A percentile compares a stretch with the other conserved stretches of the same genome.
Evolutionary conservation across 192 early-diverging fungal species (phyloP).

Genomic region (Podila horticola): DNA sequence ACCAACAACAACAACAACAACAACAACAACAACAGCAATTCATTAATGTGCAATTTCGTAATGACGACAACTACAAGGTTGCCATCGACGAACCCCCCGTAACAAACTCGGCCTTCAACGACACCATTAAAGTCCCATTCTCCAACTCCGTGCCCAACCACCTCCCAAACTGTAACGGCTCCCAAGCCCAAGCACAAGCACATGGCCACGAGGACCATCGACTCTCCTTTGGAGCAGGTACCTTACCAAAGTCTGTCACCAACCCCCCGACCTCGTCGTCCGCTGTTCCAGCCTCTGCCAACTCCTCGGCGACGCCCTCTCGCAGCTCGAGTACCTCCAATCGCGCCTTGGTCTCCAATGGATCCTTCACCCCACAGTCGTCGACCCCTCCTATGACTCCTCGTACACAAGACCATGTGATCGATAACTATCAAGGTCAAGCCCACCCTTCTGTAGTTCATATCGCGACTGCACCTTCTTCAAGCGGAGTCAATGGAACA

Average conservation of each 20-base stretch:
- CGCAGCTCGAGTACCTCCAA: slow-evolving; percentile 50
- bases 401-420: not conserved
- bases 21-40: not conserved
- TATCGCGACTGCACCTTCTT: not conserved
- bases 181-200: too few relatives aligned
- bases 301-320: slow-evolving; percentile 43
- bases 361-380: slow-evolving; percentile 33
- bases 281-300: slow-evolving; percentile 11
- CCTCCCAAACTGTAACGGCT: not conserved
- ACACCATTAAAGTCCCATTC: slow-evolving; percentile 30
- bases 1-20: not conserved
- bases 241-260: too few relatives aligned
- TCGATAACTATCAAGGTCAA: not conserved
- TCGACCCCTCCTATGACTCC: slow-evolving; percentile 44
- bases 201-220: too few relatives aligned
- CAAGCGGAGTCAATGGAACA: not conserved
- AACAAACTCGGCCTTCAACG: not conserved
- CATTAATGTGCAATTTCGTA: not conserved
- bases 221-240: too few relatives aligned
- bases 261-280: not conserved
- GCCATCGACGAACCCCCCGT: slow-evolving; percentile 7
- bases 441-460: not conserved
- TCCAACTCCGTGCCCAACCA: not conserved
- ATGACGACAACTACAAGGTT: slow-evolving; percentile 24
- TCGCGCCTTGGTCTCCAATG: slow-evolving; percentile 20